Evolutionary conservation across 2,329 filamentous ascomycete genomes (phyloP).

Genomic region (Penicillium aurantiogriseum): DNA sequence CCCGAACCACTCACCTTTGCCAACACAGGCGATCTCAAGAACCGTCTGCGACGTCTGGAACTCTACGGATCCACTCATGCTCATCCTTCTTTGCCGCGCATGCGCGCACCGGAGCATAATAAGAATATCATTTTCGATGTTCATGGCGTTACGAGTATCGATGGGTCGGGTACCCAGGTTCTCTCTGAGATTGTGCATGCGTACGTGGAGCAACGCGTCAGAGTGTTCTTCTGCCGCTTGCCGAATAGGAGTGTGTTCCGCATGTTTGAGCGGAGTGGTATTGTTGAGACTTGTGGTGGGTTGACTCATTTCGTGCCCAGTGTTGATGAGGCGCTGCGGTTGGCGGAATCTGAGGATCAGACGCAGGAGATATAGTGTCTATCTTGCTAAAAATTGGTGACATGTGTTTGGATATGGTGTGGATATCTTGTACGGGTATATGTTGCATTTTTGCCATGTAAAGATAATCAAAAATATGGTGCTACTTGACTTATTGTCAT

Average conservation of each 20-base stretch:
- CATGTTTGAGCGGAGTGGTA: conserved; percentile 75
- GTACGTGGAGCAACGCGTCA: conserved; percentile 73
- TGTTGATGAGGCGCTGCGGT: conserved; percentile 77
- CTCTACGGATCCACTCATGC: conserved; percentile 82
- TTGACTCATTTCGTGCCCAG: conserved; percentile 73
- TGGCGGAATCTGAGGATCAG: conserved; percentile 70
- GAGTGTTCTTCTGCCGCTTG: conserved; percentile 56
- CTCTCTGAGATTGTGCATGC: conserved; percentile 80
- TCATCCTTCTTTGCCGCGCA: conserved; percentile 81
- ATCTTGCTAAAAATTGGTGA: not conserved
- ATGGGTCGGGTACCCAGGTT: conserved; percentile 90
- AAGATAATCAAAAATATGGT: not conserved
- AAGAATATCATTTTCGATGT: conserved; percentile 95
- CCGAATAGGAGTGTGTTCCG: conserved; percentile 61
- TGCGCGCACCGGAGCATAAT: conserved; percentile 77
- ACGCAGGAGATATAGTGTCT: conserved; percentile 35
- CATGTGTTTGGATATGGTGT: not conserved
- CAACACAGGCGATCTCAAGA: conserved; percentile 90
- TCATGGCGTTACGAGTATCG: conserved; percentile 91
- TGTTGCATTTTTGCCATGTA: not conserved
- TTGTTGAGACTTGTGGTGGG: conserved; percentile 79
- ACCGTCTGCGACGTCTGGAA: conserved; percentile 77
- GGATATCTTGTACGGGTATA: not conserved
- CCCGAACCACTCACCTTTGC: conserved; percentile 95
- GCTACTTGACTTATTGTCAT: not conserved